These are phyloP conservation scores for Solanum neorickii DNA, from an alignment of 257 asterid species.

Conservation along the genomic window DNA sequence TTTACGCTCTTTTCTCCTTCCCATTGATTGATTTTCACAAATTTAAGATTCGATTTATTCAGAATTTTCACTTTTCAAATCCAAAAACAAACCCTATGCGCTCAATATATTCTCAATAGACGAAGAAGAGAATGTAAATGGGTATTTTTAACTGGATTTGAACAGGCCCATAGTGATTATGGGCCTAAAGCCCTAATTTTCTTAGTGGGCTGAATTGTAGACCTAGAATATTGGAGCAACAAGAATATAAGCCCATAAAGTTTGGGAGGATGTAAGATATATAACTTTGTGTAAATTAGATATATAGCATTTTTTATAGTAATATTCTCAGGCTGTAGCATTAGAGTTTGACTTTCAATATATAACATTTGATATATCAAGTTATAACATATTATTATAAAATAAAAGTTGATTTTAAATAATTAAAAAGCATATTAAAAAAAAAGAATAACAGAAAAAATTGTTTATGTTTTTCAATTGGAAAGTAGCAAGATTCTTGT, in stretches of 20 bases:
- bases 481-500: no score
- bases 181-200: neutral
- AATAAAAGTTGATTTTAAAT: no score
- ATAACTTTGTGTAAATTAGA: no score
- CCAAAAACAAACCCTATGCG: neutral
- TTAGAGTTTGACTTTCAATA: no score
- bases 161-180: neutral
- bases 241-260: neutral
- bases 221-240: neutral
- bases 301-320: no score
- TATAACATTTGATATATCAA: no score
- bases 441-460: no score
- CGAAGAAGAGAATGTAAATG: neutral
- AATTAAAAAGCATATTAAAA: no score
- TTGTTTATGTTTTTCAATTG: no score
- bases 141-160: neutral
- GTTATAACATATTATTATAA: no score
- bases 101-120: neutral
- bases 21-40: constrained; percentile 30
- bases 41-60: neutral
- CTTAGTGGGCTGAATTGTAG: neutral
- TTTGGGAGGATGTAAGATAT: neutral
- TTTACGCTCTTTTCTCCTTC: constrained; percentile 92
- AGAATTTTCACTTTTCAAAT: neutral
- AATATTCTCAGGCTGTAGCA: no score